Base-by-base conservation (phyloP, 2,329 filamentous ascomycete species). In the Ceratocystis albifundus region DNA sequence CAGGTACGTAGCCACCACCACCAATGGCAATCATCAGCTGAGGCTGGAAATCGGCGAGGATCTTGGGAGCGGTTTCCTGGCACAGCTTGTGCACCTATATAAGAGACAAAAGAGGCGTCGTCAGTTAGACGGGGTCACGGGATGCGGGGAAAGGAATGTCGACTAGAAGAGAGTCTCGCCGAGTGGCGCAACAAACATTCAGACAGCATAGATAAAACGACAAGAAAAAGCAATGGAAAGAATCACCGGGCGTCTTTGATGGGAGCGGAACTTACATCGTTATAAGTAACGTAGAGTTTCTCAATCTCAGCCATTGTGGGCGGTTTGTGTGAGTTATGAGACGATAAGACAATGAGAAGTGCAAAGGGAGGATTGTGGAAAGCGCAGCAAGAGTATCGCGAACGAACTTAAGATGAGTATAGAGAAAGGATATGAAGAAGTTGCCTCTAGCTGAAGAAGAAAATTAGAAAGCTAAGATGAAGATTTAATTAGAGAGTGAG, bases 11-110 rank as follows among this genome's bases (percentile, higher is more conserved):
- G 73, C 94, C 94, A 72, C 94, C 94, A 70, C 94, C 94, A 72
- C 94, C 94, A 76, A 97, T 97, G 75, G 94, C 94, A 76, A 99
- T 96, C 83, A 99, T 96, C 72, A 99, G 88, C 76, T 96, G 90
- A 48, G 94, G 94, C 75, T 90, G 83, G 82, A 96, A 91, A 17
- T 89, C 85, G 74, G 86, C 80, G 72, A 99, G 86, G 75, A 97
- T 95, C 72, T 81, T 80, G 70, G 85, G 82, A 48, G 92, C 94
- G 20, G 90, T 86, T 74, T 88, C 82, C 79, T 96, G 89, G 82
- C 94, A 99, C 75, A 97, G 85, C 79, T 96, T 96, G 85, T 99
- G 94, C 74, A 99, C 88, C 92, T 97, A 73, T 70, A 66, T 67
- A 64, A 62, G 30, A 22, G 57, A 55, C 28, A 63, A 68, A 65